phyloP scores from a whole-genome alignment of 2,329 filamentous ascomycete species.

The Fusarium siculi region DNA sequence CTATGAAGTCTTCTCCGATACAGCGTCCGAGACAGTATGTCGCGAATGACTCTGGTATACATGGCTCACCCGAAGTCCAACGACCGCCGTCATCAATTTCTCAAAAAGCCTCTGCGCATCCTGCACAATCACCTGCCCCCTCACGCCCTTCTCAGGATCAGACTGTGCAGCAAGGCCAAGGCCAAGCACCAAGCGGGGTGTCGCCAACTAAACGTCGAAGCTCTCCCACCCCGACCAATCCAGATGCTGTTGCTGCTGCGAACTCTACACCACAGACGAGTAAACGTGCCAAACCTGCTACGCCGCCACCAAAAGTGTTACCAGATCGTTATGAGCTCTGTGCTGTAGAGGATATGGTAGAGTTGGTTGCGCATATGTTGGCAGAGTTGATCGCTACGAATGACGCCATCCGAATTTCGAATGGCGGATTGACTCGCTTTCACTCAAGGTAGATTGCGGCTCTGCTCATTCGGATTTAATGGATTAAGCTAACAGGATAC shows the following conservation, averaged over 20 bases:
- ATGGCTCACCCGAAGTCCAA: constrained; percentile 36
- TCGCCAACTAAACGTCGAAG: constrained; percentile 51
- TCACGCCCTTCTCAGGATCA: constrained; percentile 31
- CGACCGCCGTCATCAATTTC: constrained; percentile 31
- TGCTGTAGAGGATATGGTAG: constrained; percentile 84
- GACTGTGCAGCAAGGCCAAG: constrained; percentile 17
- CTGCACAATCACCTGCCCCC: constrained; percentile 35
- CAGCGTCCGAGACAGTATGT: constrained; percentile 39
- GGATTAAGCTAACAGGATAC: constrained; percentile 39
- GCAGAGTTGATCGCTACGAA: constrained; percentile 95
- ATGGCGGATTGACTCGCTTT: constrained; percentile 90
- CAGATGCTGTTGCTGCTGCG: constrained; percentile 43
- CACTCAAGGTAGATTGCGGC: constrained; percentile 78
- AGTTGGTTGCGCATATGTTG: constrained; percentile 94
- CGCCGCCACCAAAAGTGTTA: constrained; percentile 66
- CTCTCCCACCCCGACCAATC: constrained; percentile 41
- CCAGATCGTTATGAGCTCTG: constrained; percentile 84
- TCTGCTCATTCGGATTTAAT: not conserved
- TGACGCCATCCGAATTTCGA: constrained; percentile 79
- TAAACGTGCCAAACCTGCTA: constrained; percentile 66
- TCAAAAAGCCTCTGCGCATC: constrained; percentile 36
- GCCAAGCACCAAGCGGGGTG: constrained; percentile 36
- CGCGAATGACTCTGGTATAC: constrained; percentile 38
- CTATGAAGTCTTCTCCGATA: constrained; percentile 44
- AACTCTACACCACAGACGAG: constrained; percentile 48